A percentile compares a stretch with the other conserved stretches of the same genome.
These are phyloP conservation scores for Tulasnella calospora DNA, from an alignment of 768 basidiomycete genomes.

Conservation along the genomic window DNA sequence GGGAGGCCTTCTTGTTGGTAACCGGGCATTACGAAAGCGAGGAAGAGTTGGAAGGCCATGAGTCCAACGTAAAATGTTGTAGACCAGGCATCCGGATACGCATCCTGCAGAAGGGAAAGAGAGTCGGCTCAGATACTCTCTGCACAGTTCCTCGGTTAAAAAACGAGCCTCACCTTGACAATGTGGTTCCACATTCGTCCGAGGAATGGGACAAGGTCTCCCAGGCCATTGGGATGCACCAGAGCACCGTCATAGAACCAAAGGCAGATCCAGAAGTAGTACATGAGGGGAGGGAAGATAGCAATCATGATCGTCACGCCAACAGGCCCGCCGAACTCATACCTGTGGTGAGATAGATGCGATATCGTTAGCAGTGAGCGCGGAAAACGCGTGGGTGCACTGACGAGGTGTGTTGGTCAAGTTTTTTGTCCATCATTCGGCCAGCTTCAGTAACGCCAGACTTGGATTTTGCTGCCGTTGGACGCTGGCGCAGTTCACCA, in stretches of 20 bases:
- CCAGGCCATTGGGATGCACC: conserved; percentile 59
- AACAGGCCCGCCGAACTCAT: conserved; percentile 93
- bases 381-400: neutral
- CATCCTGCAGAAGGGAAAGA: conserved; percentile 57
- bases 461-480: neutral
- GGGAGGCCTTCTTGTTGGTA: conserved; percentile 93
- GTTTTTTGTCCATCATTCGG: neutral
- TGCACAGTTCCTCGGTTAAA: neutral
- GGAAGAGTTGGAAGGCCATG: conserved; percentile 80
- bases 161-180: conserved; percentile 51
- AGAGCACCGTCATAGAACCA: conserved; percentile 91
- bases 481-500: neutral
- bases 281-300: conserved; percentile 93
- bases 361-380: no score
- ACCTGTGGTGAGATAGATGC: conserved; percentile 44
- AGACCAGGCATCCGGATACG: conserved; percentile 81
- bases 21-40: conserved; percentile 88
- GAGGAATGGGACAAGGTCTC: conserved; percentile 74
- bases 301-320: conserved; percentile 92
- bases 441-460: neutral
- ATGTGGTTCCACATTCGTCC: conserved; percentile 80
- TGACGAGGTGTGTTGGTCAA: neutral
- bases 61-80: conserved; percentile 88
- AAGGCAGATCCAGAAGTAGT: conserved; percentile 96
- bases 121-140: neutral